Base-by-base conservation (phyloP, 371 early-diverging fungal species). In the Syncephalastrum monosporum region DNA sequence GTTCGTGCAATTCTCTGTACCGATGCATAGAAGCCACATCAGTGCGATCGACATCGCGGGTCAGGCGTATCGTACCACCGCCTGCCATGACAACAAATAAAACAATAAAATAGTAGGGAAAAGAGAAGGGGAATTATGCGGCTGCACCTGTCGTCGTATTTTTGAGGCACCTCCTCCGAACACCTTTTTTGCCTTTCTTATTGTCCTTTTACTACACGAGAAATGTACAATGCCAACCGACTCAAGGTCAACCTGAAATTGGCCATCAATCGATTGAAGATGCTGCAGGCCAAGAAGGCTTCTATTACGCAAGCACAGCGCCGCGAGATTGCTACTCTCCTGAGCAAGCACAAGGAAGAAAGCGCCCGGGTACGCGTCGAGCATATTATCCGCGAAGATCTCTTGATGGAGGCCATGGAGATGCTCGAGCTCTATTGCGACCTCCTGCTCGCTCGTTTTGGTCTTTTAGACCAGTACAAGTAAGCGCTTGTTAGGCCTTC, bases 301-400 rank as follows among this genome's bases (percentile, higher is more conserved):
- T 83, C 90, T 17, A 68, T 89, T 6, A 88, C 86, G 53, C 78
- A 88, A 50, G 82, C 85, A 53, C 85, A 83, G 23, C 85, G 93
- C 49, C 79, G 85, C 42, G 96, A 95, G 63, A 92, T 97, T 52
- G 92, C 94, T 0, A 61, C 68, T 1, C 77, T 96, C 3, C 68
- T 97, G 41, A 91, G 91, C 64, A 77, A 74, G 51, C 88, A 88
- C 62, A 97, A 96, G 65, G 84, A 82, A 51, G 92, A 91, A 63
- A 89, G 89, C 59, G 98, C 97, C 12, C 82, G 90, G 27, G 88
- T 96, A 33, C 77, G 94, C 60, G 94, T 94, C 3, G 95, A 96
- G 56, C 85, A 89, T 68, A 89, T 97, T 50, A 96, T 97, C 56
- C 88, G 94, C 6, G 95, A 97, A 65, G 98, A 97, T 73, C 84